Percentiles rank a stretch among this genome's conserved stretches.
Conservation (phyloP, 805 yeast species). For the Schizosaccharomyces osmophilus region DNA sequence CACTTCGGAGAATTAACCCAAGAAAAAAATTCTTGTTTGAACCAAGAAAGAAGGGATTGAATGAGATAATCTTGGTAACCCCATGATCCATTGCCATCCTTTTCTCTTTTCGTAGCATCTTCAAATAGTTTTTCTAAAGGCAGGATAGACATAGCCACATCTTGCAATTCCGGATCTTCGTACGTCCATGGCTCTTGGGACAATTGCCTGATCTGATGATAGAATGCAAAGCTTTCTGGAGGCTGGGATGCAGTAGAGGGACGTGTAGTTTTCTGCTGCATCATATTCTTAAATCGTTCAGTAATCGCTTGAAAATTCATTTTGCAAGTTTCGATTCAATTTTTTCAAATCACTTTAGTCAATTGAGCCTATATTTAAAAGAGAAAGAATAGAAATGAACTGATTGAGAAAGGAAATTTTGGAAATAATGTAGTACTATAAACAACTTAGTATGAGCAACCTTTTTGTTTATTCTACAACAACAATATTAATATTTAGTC, state of each 20-base stretch:
- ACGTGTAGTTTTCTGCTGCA: background rate
- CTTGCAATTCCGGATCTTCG: slow-evolving; percentile 23
- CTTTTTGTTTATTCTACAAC: too few relatives aligned
- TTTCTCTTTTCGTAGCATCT: slow-evolving; percentile 27
- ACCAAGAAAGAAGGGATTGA: slow-evolving; percentile 22
- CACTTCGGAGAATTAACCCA: slow-evolving; percentile 67
- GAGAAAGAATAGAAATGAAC: background rate
- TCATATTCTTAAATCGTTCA: background rate
- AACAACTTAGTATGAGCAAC: too few relatives aligned
- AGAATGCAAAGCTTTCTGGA: background rate
- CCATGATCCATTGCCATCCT: slow-evolving; percentile 12
- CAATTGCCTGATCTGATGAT: background rate
- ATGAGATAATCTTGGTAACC: slow-evolving; percentile 32
- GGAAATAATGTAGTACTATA: background rate
- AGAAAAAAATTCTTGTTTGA: slow-evolving; percentile 50
- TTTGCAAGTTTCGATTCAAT: background rate
- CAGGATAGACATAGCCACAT: slow-evolving; percentile 35
- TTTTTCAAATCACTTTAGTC: background rate
- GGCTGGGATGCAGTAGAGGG: background rate
- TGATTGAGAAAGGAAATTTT: background rate
- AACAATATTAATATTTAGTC: too few relatives aligned
- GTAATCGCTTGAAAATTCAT: background rate
- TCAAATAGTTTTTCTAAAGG: slow-evolving; percentile 32
- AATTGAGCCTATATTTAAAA: background rate
- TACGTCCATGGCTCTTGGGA: slow-evolving; percentile 11